Evolutionary conservation across 2,329 filamentous ascomycete genomes (phyloP), one percentile per base, ranked within the genome.

Genomic region (Calonectria honghensis): DNA sequence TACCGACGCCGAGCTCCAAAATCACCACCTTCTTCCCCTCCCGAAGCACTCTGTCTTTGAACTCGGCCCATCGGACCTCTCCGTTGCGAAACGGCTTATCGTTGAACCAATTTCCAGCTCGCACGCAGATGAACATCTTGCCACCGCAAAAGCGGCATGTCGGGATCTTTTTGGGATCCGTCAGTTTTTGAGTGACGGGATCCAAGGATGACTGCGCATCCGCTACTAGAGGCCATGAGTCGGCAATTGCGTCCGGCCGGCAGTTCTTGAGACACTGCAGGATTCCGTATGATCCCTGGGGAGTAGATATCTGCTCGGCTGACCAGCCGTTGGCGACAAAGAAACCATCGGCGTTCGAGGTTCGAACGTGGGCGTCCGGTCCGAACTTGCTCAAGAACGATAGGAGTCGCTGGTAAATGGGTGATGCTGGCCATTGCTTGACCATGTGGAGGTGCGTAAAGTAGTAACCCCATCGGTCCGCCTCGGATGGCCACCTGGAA

Each of bases 371-470:
- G 0, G 78, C 66, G 6, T 80, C 48, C 0, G 54, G n/a, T 0
- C 78, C 76, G 51, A 77, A 79, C 0, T 32, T 64, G 0, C 27
- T 14, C 3, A 81, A 7, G 67, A 73, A 73, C 0, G 69, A 54
- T 1, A 80, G 32, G 1, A 81, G 16, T 2, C 9, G 13, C 7
- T 72, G 73, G 59, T 81, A 81, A 3, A 75, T 76, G 0, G 70
- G 64, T 0, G 76, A 78, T 0, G 70, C 70, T 6, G 78, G 74
- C 79, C 79, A 80, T 1, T 68, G 70, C 0, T 73, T 37, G 1
- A 80, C 67, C 79, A 80, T 77, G n/a, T 79, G 77, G 1, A 80
- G 2, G 13, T 80, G 79, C 0, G 78, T 81, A 4, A 81, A 80
- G 70, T 52, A 81, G 29, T 81, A 80, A 0, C 79, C 79, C 79